phyloP scores from a whole-genome alignment of 2,329 filamentous ascomycete species.

The Thielaviopsis musarum region DNA sequence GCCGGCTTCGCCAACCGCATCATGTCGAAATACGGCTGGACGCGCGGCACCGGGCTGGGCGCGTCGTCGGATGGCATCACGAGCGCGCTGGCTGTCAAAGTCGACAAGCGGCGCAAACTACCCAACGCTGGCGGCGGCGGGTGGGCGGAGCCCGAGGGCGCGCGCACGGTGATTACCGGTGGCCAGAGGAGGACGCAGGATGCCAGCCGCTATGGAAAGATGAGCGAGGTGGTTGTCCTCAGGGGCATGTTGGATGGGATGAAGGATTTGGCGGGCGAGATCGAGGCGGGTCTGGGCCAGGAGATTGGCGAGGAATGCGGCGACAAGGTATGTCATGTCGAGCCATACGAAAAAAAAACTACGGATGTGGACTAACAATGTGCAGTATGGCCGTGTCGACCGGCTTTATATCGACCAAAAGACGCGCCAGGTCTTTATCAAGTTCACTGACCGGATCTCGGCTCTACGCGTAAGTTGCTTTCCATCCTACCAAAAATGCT shows the following conservation, averaged over 20 bases:
- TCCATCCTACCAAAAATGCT: not conserved
- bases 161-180: constrained; percentile 63
- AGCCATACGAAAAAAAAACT: too few species aligned
- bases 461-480: constrained; percentile 54
- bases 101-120: constrained; percentile 72
- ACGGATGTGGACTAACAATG: not conserved
- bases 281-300: constrained; percentile 62
- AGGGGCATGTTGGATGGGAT: constrained; percentile 76
- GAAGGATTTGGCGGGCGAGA: constrained; percentile 57
- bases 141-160: constrained; percentile 48
- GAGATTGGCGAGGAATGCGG: constrained; percentile 92
- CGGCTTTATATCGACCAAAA: constrained; percentile 56
- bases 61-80: constrained; percentile 69
- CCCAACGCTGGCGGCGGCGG: constrained; percentile 65
- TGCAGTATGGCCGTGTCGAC: constrained; percentile 66
- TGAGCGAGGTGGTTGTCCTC: constrained; percentile 71
- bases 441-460: constrained; percentile 74
- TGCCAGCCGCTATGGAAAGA: constrained; percentile 43
- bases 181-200: constrained; percentile 38
- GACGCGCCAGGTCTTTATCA: constrained; percentile 65
- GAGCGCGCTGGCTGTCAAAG: constrained; percentile 64
- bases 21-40: constrained; percentile 90
- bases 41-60: constrained; percentile 72
- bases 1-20: constrained; percentile 73
- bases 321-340: constrained; percentile 40